Conservation (phyloP, 1,284 basidiomycete genomes). For the Boletus albobrunnescens region DNA sequence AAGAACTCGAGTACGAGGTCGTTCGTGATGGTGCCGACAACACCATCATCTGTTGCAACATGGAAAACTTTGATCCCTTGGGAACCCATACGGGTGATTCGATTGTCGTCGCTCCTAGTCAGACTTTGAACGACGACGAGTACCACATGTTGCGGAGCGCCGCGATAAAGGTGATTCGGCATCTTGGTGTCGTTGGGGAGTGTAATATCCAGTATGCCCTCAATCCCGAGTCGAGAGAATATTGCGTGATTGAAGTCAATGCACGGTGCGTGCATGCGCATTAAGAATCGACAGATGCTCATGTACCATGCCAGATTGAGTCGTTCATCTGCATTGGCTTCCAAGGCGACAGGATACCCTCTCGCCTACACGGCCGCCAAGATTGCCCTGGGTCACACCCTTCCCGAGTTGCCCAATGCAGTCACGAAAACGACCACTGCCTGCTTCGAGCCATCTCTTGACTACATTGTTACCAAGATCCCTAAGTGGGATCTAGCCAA, state of each 20-base stretch:
- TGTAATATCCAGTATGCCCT: slow-evolving; percentile 99
- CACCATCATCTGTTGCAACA: slow-evolving; percentile 95
- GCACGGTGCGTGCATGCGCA: slow-evolving; percentile 60
- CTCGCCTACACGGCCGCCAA: slow-evolving; percentile 99
- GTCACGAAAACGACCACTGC: slow-evolving; percentile 99
- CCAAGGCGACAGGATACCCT: slow-evolving; percentile 98
- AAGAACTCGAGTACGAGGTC: slow-evolving; percentile 99
- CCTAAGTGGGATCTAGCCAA: slow-evolving; percentile 99
- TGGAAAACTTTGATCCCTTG: slow-evolving; percentile 99
- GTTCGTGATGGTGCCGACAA: slow-evolving; percentile 96
- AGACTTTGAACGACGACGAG: slow-evolving; percentile 95
- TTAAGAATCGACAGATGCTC: background rate
- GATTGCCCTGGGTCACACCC: slow-evolving; percentile 97
- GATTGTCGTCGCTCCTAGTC: slow-evolving; percentile 98
- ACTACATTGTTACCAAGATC: slow-evolving; percentile 99
- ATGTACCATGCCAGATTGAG: slow-evolving; percentile 39
- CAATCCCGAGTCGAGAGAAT: slow-evolving; percentile 89
- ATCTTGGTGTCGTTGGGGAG: slow-evolving; percentile 97
- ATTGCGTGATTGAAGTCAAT: slow-evolving; percentile 98
- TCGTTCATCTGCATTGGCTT: slow-evolving; percentile 86
- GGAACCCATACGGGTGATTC: slow-evolving; percentile 99
- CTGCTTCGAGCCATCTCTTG: slow-evolving; percentile 98
- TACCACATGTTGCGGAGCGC: slow-evolving; percentile 99
- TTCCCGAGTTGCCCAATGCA: slow-evolving; percentile 97
- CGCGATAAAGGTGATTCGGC: slow-evolving; percentile 95